Conservation (phyloP, 108 stramenopile genomes). For the Cyclotella kingstonii region DNA sequence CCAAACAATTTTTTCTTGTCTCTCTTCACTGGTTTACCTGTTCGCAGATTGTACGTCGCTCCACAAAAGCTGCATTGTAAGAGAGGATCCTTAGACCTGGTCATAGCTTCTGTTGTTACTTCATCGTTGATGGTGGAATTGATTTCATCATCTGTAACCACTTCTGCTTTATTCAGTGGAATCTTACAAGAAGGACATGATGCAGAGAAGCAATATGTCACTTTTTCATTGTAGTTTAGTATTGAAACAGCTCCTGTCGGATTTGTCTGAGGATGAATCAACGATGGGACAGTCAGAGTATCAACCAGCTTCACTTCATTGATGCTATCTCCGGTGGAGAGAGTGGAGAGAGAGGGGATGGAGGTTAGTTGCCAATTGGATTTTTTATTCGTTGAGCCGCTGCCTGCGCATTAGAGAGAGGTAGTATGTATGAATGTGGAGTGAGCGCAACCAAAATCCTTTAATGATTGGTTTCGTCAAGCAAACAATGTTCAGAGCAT, state of each 20-base stretch:
- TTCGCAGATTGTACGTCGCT: constrained; percentile 68
- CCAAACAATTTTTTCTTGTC: constrained; percentile 57
- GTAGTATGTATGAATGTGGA: no score
- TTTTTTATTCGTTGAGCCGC: constrained; percentile 15
- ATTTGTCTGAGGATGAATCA: constrained; percentile 60
- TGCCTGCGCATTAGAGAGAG: neutral
- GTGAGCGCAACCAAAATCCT: no score
- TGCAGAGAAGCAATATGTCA: constrained; percentile 62
- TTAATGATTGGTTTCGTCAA: no score
- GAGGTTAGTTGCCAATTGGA: constrained; percentile 33
- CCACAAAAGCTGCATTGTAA: constrained; percentile 61
- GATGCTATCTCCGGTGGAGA: constrained; percentile 55
- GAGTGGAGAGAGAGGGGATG: constrained; percentile 38
- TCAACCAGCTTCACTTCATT: constrained; percentile 60
- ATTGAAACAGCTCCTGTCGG: constrained; percentile 78
- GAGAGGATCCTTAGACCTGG: constrained; percentile 24
- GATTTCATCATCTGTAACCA: constrained; percentile 46
- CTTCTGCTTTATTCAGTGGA: constrained; percentile 72
- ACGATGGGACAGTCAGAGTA: constrained; percentile 40
- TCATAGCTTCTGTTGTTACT: no score
- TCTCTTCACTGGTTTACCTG: constrained; percentile 51
- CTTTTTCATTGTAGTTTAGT: constrained; percentile 48
- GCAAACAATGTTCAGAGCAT: no score
- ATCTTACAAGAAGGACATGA: constrained; percentile 70
- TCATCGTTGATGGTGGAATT: no score